Percentiles rank a stretch among this genome's conserved stretches.
Evolutionary conservation across 2,329 filamentous ascomycete genomes (phyloP).

Genomic region (Verticillium dahliae): DNA sequence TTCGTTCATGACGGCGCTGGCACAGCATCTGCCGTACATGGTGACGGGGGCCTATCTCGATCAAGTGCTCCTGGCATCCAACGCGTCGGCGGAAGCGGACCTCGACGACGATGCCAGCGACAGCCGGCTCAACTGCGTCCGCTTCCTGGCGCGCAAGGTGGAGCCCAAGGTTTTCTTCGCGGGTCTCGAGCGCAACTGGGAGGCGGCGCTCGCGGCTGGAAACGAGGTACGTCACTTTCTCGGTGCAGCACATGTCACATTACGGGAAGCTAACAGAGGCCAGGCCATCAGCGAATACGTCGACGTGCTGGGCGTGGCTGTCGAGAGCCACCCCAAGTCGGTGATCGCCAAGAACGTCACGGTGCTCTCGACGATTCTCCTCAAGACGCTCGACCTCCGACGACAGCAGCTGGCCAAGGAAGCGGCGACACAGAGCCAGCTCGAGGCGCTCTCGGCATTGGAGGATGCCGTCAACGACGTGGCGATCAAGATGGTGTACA

Average conservation of each 20-base stretch:
- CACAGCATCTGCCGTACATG: slow-evolving; percentile 85
- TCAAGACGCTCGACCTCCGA: slow-evolving; percentile 58
- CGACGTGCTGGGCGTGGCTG: slow-evolving; percentile 60
- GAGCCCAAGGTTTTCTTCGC: slow-evolving; percentile 70
- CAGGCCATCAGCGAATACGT: slow-evolving; percentile 65
- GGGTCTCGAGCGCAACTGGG: slow-evolving; percentile 68
- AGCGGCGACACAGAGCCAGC: slow-evolving; percentile 30
- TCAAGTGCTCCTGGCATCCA: slow-evolving; percentile 64
- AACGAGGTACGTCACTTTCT: slow-evolving; percentile 47
- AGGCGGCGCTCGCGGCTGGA: slow-evolving; percentile 54
- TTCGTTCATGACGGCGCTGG: slow-evolving; percentile 69
- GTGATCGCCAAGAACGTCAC: slow-evolving; percentile 69
- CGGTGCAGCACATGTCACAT: not conserved
- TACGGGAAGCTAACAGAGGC: slow-evolving; percentile 1
- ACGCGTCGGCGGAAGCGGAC: slow-evolving; percentile 57
- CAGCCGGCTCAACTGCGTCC: slow-evolving; percentile 62
- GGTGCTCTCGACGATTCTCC: slow-evolving; percentile 59
- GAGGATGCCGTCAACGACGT: slow-evolving; percentile 63
- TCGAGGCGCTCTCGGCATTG: slow-evolving; percentile 42
- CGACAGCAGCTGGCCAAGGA: slow-evolving; percentile 44
- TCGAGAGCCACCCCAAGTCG: slow-evolving; percentile 73
- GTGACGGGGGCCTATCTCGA: slow-evolving; percentile 70
- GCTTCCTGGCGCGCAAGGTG: slow-evolving; percentile 69
- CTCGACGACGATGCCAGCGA: slow-evolving; percentile 57
- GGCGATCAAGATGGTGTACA: slow-evolving; percentile 86